Evolutionary conservation across 2,329 filamentous ascomycete genomes (phyloP).

Genomic region (Fulvia fulva): DNA sequence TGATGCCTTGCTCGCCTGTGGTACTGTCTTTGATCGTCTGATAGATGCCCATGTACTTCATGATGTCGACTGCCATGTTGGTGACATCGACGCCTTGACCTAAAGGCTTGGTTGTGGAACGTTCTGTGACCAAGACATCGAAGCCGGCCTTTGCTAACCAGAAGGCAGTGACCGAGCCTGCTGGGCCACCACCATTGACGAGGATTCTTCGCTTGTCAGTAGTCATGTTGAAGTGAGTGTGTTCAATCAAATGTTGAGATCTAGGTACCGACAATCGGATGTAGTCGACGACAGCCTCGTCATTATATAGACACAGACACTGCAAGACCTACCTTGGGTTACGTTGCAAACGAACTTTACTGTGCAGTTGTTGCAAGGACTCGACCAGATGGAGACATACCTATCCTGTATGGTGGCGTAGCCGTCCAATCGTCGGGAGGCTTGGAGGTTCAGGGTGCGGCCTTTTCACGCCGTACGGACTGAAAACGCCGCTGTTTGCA

Average conservation of each 20-base stretch:
- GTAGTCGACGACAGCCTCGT: background rate
- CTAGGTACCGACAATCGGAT: background rate
- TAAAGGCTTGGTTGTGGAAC: slow-evolving; percentile 13
- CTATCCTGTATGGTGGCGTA: too few relatives aligned
- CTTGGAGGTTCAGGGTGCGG: too few relatives aligned
- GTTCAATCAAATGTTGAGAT: too few relatives aligned
- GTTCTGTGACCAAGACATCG: slow-evolving; percentile 16
- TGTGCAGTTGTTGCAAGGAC: background rate
- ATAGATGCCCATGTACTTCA: slow-evolving; percentile 27
- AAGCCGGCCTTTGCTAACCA: slow-evolving; percentile 32
- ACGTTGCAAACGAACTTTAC: too few relatives aligned
- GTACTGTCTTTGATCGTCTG: slow-evolving; percentile 23
- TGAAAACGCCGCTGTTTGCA: too few relatives aligned
- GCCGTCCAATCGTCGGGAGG: too few relatives aligned
- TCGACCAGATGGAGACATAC: too few relatives aligned
- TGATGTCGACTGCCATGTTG: slow-evolving; percentile 23
- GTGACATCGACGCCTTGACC: slow-evolving; percentile 32
- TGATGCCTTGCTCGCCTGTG: slow-evolving; percentile 28
- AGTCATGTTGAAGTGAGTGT: too few relatives aligned
- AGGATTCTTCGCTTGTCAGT: slow-evolving; percentile 7
- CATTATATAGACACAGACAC: background rate
- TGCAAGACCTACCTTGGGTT: too few relatives aligned
- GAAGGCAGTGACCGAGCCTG: slow-evolving; percentile 36
- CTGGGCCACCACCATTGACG: slow-evolving; percentile 25
- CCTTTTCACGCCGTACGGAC: too few relatives aligned